Percentiles rank a stretch among this genome's conserved stretches.
Conservation (phyloP, 805 yeast genomes). For the Cyberlindnera japonica region DNA sequence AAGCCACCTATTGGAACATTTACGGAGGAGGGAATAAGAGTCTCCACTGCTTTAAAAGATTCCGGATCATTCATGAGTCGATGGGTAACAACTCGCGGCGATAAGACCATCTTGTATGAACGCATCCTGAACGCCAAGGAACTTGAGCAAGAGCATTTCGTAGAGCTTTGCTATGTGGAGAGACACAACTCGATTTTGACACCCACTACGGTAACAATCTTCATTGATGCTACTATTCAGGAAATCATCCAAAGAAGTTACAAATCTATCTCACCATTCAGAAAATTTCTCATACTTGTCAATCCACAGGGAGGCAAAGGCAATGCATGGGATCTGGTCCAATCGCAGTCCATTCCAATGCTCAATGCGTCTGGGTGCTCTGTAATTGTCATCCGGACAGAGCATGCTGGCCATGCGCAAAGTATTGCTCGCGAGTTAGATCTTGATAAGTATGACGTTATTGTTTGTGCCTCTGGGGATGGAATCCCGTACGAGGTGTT, state of each 20-base stretch:
- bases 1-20: too few species aligned
- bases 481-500: constrained; percentile 94
- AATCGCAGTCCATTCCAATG: constrained; percentile 60
- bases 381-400: constrained; percentile 56
- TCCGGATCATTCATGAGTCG: not conserved
- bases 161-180: too few species aligned
- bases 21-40: too few species aligned
- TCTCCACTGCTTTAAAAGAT: too few species aligned
- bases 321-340: constrained; percentile 54
- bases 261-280: constrained; percentile 35
- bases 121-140: not conserved
- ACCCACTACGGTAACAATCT: not conserved
- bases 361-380: constrained; percentile 61
- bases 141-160: too few species aligned
- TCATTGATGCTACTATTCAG: constrained; percentile 21
- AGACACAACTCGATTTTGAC: not conserved
- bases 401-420: constrained; percentile 65
- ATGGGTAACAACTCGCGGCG: too few species aligned
- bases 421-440: constrained; percentile 62
- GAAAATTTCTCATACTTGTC: constrained; percentile 60
- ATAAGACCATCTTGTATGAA: not conserved
- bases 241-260: constrained; percentile 37
- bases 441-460: constrained; percentile 59
- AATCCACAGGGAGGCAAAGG: constrained; percentile 94
- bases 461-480: constrained; percentile 94